These are phyloP conservation scores for Fistulinella prunicolor DNA, from an alignment of 768 basidiomycete species.

Conservation along the genomic window DNA sequence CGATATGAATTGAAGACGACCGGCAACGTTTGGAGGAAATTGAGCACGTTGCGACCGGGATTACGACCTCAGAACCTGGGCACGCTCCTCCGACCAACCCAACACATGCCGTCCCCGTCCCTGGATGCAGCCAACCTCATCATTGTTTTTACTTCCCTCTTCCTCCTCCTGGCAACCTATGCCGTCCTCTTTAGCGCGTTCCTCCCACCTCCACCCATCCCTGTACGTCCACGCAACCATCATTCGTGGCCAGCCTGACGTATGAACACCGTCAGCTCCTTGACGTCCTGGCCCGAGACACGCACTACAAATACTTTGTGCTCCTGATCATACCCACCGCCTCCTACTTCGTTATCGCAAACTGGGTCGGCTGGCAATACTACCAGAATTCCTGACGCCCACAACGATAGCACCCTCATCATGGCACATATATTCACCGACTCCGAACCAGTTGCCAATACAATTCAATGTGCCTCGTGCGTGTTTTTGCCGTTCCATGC, in stretches of 20 bases:
- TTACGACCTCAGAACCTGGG: constrained; percentile 23
- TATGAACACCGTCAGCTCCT: constrained; percentile 46
- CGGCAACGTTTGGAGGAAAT: not conserved
- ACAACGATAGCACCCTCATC: not conserved
- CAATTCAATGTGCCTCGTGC: constrained; percentile 26
- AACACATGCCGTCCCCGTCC: constrained; percentile 25
- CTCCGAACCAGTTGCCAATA: constrained; percentile 4
- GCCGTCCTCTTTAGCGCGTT: constrained; percentile 66
- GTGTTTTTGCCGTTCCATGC: constrained; percentile 6
- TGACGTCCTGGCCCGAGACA: constrained; percentile 63
- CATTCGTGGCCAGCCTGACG: constrained; percentile 16
- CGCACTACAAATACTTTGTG: constrained; percentile 87
- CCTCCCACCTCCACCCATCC: constrained; percentile 48
- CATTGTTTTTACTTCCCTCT: constrained; percentile 44
- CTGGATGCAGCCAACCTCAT: constrained; percentile 45
- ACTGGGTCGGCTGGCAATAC: constrained; percentile 99
- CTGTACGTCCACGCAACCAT: constrained; percentile 39
- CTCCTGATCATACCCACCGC: constrained; percentile 78
- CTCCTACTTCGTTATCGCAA: constrained; percentile 91
- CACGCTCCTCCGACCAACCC: constrained; percentile 12
- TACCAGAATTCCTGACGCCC: constrained; percentile 76
- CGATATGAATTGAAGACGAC: constrained; percentile 3
- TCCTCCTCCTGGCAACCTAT: constrained; percentile 59
- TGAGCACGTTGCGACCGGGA: constrained; percentile 25
- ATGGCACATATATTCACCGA: constrained; percentile 8